phyloP scores from a whole-genome alignment of 805 yeast genomes.

The Cyberlindnera xylosilytica region DNA sequence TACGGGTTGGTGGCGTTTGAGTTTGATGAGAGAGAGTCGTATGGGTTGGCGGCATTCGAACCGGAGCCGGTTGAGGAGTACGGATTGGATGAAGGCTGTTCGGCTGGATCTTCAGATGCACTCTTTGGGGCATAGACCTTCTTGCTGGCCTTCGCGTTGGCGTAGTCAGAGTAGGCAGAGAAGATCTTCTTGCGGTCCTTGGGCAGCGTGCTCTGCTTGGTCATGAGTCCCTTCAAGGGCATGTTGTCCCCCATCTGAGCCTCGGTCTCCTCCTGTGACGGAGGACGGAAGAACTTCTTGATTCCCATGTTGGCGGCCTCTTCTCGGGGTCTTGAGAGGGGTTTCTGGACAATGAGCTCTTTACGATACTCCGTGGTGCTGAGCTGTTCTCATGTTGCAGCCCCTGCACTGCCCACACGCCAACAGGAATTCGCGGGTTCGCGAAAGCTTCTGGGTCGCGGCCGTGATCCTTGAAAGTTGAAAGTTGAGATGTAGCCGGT shows the following conservation, averaged over 20 bases:
- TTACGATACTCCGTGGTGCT: too few species aligned
- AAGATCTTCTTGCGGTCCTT: slow-evolving; percentile 37
- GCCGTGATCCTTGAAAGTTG: too few species aligned
- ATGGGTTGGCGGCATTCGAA: slow-evolving; percentile 2
- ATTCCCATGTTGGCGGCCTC: slow-evolving; percentile 12
- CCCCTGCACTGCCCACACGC: too few species aligned
- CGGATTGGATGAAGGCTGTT: too few species aligned
- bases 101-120: too few species aligned
- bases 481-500: neutral
- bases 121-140: slow-evolving; percentile 37
- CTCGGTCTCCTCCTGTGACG: slow-evolving; percentile 41
- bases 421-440: too few species aligned
- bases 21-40: slow-evolving; percentile 8
- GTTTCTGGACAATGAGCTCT: too few species aligned
- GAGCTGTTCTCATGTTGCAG: too few species aligned
- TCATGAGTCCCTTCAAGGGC: slow-evolving; percentile 40
- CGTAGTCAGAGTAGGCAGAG: slow-evolving; percentile 45
- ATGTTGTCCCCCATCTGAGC: slow-evolving; percentile 40
- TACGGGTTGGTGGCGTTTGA: slow-evolving; percentile 18
- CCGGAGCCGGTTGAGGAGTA: slow-evolving; percentile 1
- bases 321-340: too few species aligned
- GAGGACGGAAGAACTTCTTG: slow-evolving; percentile 45
- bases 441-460: too few species aligned
- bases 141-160: slow-evolving; percentile 37
- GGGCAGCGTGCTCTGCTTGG: slow-evolving; percentile 9